Base-by-base conservation (phyloP, 2,329 filamentous ascomycete species). In the Lachnellula occidentalis region DNA sequence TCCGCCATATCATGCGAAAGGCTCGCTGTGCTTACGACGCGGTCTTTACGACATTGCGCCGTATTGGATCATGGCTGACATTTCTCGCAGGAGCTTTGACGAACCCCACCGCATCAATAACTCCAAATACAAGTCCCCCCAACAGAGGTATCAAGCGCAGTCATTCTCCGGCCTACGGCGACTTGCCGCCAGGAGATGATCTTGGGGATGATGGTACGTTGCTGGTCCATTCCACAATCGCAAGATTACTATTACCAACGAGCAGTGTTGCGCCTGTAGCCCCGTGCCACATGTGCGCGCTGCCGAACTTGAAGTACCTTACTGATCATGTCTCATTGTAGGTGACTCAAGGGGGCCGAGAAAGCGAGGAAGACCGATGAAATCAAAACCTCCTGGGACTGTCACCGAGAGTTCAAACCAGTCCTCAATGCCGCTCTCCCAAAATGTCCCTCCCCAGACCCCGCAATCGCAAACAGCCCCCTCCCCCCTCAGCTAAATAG, bases 161-260 rank as follows among this genome's bases (percentile, higher is more conserved):
- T 77, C 85, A 87, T 61, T 92, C 90, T 43, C 87, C 65, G 82
- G 66, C 76, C 64, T 82, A 84, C 73, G 78, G 77, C 71, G 80
- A 83, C 68, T 71, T 75, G 61, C 73, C 73, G 53, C 63, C 71
- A 56, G 74, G 74, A 62, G 80, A 79, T 64, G 78, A 78, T 63
- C 77, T 82, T 70, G 85, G 83, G 76, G 81, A 87, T 75, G 83
- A 88, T 79, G 84, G 88, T 91, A 87, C 76, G 87, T 85, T 67
- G 67, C 71, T 50, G 41, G 17, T 45, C 49, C 37, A 48, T 54
- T 55, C 21, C 49, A 52, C 48, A 43, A 54, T 50, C 46, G 43
- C 49, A 46, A 37, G 17, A 46, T 59, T 46, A 53, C 50, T 54
- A 31, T 31, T 31, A 15, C 45, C 46, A 19, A 50, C 24, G 19